phyloP scores from a whole-genome alignment of 306 rosid species.

The Quercus robur region DNA sequence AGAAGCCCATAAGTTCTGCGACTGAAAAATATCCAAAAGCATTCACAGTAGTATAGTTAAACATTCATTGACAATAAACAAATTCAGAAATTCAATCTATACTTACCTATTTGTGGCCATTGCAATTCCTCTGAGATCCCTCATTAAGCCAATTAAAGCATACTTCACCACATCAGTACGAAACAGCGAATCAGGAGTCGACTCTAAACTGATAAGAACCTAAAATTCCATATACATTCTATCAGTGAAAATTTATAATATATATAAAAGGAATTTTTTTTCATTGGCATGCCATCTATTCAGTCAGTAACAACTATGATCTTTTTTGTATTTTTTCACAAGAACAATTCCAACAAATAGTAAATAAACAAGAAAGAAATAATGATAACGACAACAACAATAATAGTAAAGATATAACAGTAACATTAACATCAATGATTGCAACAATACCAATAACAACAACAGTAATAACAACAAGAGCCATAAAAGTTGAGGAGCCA shows the following conservation, averaged over 20 bases:
- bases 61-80: constrained; percentile 1
- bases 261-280: not conserved
- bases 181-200: constrained; percentile 91
- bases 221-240: constrained; percentile 23
- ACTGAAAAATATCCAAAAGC: constrained; percentile 44
- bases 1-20: constrained; percentile 92
- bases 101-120: constrained; percentile 93
- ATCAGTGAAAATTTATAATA: constrained; percentile 11
- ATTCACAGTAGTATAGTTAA: constrained; percentile 8
- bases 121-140: constrained; percentile 98
- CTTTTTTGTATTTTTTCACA: not conserved
- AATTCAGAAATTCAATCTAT: constrained; percentile 12
- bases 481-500: no score
- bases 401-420: not conserved
- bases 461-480: no score
- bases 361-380: not conserved
- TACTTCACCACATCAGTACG: constrained; percentile 83
- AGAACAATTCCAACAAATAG: not conserved
- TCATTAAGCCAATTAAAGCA: constrained; percentile 87
- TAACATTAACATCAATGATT: not conserved
- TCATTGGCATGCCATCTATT: not conserved
- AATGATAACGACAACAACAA: not conserved
- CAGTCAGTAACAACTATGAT: not conserved
- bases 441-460: not conserved
- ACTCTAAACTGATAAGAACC: constrained; percentile 87